Evolutionary conservation across 345 rosid genomes (phyloP).

Genomic region (Microcos paniculata): DNA sequence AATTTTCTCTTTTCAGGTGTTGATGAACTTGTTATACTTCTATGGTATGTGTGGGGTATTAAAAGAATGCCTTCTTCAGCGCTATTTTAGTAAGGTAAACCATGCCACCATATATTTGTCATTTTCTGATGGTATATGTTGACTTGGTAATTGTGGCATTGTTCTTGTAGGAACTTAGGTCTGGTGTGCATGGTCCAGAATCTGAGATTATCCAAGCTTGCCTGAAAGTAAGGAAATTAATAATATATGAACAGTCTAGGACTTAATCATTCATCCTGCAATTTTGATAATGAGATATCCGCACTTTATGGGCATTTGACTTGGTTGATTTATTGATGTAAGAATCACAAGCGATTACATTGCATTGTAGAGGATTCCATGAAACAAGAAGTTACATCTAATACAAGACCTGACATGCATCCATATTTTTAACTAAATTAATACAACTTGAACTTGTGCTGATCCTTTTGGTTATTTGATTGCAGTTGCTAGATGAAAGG

Average conservation of each 20-base stretch:
- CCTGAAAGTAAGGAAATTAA: slow-evolving; percentile 40
- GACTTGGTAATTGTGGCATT: slow-evolving; percentile 13
- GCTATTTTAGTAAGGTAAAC: slow-evolving; percentile 64
- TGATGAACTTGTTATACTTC: slow-evolving; percentile 58
- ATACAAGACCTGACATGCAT: not conserved
- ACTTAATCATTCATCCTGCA: not conserved
- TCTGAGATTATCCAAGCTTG: slow-evolving; percentile 50
- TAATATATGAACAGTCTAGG: not conserved
- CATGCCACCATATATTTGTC: not conserved
- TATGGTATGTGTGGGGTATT: slow-evolving; percentile 61
- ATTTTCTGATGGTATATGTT: not conserved
- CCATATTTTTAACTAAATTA: not conserved
- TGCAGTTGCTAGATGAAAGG: slow-evolving; percentile 63
- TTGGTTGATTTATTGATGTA: not conserved
- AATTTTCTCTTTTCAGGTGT: slow-evolving; percentile 38
- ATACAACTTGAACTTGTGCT: slow-evolving; percentile 1
- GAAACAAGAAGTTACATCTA: not conserved
- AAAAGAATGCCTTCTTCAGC: slow-evolving; percentile 69
- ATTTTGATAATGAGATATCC: not conserved
- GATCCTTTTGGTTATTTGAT: slow-evolving; percentile 8
- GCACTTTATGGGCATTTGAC: not conserved
- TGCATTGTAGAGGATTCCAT: not conserved
- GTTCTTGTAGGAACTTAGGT: slow-evolving; percentile 45
- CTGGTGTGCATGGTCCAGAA: slow-evolving; percentile 36
- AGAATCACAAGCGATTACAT: not conserved